Conservation (phyloP, 2,329 filamentous ascomycete genomes). For the Xylaria sp. region DNA sequence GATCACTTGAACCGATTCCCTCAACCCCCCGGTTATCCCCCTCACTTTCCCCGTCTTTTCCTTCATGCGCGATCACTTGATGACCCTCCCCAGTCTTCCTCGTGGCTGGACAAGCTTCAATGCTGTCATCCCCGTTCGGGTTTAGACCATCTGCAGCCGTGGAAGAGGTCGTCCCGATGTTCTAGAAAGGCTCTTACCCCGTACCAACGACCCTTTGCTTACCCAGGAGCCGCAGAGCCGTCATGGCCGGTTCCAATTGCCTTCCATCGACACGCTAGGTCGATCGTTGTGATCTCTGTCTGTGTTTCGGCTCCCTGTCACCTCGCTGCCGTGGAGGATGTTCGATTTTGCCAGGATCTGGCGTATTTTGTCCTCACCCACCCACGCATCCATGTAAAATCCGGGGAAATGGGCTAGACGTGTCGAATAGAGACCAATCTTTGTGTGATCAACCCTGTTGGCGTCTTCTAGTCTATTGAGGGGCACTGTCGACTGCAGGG, state of each 20-base stretch:
- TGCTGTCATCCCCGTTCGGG: conserved; percentile 12
- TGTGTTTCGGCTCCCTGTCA: conserved; percentile 29
- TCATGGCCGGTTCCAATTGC: conserved; percentile 2
- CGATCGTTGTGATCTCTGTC: conserved; percentile 18
- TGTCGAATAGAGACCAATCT: conserved; percentile 1
- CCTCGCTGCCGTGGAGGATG: conserved; percentile 26
- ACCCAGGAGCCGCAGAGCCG: conserved; percentile 25
- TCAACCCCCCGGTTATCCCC: conserved; percentile 4
- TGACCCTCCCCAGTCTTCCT: background rate
- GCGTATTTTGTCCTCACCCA: conserved; percentile 1
- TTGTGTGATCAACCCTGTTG: background rate
- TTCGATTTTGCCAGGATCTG: conserved; percentile 22
- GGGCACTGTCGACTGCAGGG: background rate
- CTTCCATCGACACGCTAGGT: background rate
- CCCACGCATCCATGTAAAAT: conserved; percentile 29
- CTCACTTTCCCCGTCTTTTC: conserved; percentile 9
- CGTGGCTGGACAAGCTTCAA: conserved; percentile 15
- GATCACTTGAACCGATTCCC: conserved; percentile 23
- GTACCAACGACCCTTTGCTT: conserved; percentile 10
- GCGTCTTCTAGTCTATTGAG: background rate
- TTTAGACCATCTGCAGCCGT: conserved; percentile 24
- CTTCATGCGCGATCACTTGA: conserved; percentile 6
- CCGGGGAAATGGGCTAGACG: conserved; percentile 33
- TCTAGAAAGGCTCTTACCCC: conserved; percentile 31
- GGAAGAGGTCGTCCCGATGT: conserved; percentile 37